Evolutionary conservation across 2,329 filamentous ascomycete species (phyloP), one percentile per base, ranked within the genome.

Genomic region (Apiospora arundinis): DNA sequence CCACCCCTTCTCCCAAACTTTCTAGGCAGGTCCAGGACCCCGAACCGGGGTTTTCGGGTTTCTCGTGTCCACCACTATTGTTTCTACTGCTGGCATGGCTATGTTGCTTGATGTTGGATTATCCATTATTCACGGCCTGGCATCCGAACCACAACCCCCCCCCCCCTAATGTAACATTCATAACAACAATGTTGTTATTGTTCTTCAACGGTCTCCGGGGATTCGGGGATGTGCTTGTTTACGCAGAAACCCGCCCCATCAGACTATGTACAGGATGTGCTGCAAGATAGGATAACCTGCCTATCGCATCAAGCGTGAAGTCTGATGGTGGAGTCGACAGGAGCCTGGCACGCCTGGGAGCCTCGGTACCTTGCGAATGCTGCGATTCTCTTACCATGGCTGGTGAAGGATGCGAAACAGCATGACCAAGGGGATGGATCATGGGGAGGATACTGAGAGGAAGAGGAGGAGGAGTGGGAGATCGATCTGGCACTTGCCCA

Each of bases 1-100:
- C 72, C 48, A 69, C 52, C 71, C 70, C 69, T 72, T 72, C 70
- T 46, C 66, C 66, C 44, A 68, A 67, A 67, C 44, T 40, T 48
- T 48, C 66, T 68, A 63, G 56, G 32, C 56, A 63, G 56, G 28
- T 37, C 56, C 60, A 68, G 60, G 21, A 23, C 66, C 68, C 66
- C 46, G 42, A 71, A 56, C 66, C 44, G 44, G 16, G 42, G 69
- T 49, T 42, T 42, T 67, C 42, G 42, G 42, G 42, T 52, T 65
- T 73, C 46, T 48, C 32, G 70, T 69, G 70, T 40, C 37, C 56
- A 52, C 37, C 56, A 52, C 56, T 52, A 45, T 25, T 60, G 9
- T 48, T 63, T 44, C 60, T 48, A 40, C 32, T 68, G 67, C 40
- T 56, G 67, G 56, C 68, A 60, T 42, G 37, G 46, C 18, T 12